Evolutionary conservation across 352 stramenopile genomes (phyloP).

Genomic region (Phytophthora litchii): DNA sequence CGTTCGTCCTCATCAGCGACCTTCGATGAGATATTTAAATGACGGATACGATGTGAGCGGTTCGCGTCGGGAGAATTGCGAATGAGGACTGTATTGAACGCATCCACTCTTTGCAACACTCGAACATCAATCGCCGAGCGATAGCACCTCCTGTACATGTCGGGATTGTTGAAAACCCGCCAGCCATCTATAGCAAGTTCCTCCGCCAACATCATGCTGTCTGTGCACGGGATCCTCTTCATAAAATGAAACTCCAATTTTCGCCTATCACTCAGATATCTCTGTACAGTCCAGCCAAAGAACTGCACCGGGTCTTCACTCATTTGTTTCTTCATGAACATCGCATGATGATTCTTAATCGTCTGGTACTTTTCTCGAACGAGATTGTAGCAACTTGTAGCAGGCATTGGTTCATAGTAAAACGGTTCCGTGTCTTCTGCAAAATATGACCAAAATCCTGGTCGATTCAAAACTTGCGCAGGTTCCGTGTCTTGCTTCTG

Average conservation of each 20-base stretch:
- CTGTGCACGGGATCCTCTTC: slow-evolving; percentile 32
- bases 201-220: slow-evolving; percentile 27
- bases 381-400: slow-evolving; percentile 25
- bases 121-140: slow-evolving; percentile 40
- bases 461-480: slow-evolving; percentile 18
- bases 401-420: slow-evolving; percentile 47
- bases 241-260: slow-evolving; percentile 53
- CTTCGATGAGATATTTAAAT: slow-evolving; percentile 47
- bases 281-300: slow-evolving; percentile 53
- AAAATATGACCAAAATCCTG: slow-evolving; percentile 46
- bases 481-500: slow-evolving; percentile 16
- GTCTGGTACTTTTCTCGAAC: slow-evolving; percentile 34
- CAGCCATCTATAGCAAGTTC: slow-evolving; percentile 35
- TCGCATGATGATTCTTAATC: slow-evolving; percentile 32
- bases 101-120: slow-evolving; percentile 47
- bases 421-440: slow-evolving; percentile 46
- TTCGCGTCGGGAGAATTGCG: slow-evolving; percentile 45
- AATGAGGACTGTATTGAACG: slow-evolving; percentile 43
- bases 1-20: slow-evolving; percentile 36
- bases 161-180: slow-evolving; percentile 42
- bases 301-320: slow-evolving; percentile 27
- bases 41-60: slow-evolving; percentile 39
- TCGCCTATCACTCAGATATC: slow-evolving; percentile 28
- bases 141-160: slow-evolving; percentile 45
- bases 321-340: slow-evolving; percentile 25